Evolutionary conservation across 2,329 filamentous ascomycete species (phyloP), one percentile per base, ranked within the genome.

Genomic region (Talaromyces funiculosus): DNA sequence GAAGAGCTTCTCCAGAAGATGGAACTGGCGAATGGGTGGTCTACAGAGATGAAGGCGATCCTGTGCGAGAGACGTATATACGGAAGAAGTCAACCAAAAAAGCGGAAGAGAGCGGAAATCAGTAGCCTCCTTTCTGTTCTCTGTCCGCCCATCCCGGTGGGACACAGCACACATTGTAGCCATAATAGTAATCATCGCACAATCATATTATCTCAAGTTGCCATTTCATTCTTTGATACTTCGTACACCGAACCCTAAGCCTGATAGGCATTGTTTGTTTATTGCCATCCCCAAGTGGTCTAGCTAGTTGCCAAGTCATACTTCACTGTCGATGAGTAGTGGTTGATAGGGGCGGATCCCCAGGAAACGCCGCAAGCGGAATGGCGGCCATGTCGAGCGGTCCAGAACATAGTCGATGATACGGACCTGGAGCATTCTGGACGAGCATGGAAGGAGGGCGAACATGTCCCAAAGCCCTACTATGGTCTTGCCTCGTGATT

Each of bases 1-100:
- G 84, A 26, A 75, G 67, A 8, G 90, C 90, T 1, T 85, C 87
- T 0, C 68, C 80, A 6, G 74, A 85, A 29, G 74, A 82, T 61
- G 89, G 88, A 0, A 90, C 86, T 56, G 90, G 90, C 0, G 82
- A 89, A 14, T 93, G 90, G 90, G 79, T 82, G 4, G 84, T 87
- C 57, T 78, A 86, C 2, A 79, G 78, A n/a, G 81, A 87, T 26
- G 77, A 83, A 45, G 89, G 87, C 0, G 86, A 91, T 71, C 77
- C 82, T 0, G 77, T 92, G n/a, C 85, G 86, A 0, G 88, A 91
- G 74, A 80, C 87, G 14, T 89, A 86, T 78, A 74, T 84, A 29
- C 74, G 80, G 43, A 82, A 77, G 64, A 77, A 62, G 2, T 31
- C 37, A 40, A 37, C 10, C 22, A 59, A 59, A 20, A 51, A 59